These are phyloP conservation scores for Rhodotorula babjevae DNA, from an alignment of 768 basidiomycete species.

Conservation along the genomic window DNA sequence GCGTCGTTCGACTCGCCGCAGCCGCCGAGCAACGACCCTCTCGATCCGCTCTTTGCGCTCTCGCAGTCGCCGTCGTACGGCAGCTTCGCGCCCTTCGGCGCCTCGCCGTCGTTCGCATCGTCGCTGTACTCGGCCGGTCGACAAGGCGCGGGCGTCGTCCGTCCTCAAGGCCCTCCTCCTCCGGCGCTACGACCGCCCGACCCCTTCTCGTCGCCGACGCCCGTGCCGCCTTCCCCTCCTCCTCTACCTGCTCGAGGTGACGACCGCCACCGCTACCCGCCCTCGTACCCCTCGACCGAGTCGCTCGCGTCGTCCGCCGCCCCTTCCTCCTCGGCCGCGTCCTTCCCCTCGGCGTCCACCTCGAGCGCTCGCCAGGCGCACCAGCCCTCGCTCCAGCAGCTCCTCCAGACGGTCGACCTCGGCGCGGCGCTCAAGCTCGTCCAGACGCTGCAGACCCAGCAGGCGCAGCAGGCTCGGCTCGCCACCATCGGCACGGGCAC, in stretches of 20 bases:
- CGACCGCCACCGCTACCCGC: neutral
- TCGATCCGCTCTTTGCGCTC: constrained; percentile 9
- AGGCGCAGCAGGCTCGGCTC: neutral
- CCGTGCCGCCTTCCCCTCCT: too few species aligned
- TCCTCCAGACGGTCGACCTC: constrained; percentile 24
- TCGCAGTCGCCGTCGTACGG: neutral
- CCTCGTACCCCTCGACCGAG: neutral
- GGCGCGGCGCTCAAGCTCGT: constrained; percentile 24
- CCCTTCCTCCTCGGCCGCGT: neutral
- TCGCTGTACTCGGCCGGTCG: neutral
- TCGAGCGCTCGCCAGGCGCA: neutral
- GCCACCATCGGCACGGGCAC: neutral
- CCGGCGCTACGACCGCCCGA: neutral
- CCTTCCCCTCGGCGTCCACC: neutral
- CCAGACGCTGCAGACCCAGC: constrained; percentile 11
- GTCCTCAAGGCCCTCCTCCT: neutral
- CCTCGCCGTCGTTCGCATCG: neutral
- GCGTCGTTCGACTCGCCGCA: too few species aligned
- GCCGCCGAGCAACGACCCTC: neutral
- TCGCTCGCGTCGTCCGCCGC: neutral
- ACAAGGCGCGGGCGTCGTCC: neutral
- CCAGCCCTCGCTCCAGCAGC: constrained; percentile 13
- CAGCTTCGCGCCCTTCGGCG: neutral
- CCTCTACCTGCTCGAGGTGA: neutral
- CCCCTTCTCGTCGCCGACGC: too few species aligned